Base-by-base conservation (phyloP, 768 basidiomycete genomes). In the Lactarius deliciosus region DNA sequence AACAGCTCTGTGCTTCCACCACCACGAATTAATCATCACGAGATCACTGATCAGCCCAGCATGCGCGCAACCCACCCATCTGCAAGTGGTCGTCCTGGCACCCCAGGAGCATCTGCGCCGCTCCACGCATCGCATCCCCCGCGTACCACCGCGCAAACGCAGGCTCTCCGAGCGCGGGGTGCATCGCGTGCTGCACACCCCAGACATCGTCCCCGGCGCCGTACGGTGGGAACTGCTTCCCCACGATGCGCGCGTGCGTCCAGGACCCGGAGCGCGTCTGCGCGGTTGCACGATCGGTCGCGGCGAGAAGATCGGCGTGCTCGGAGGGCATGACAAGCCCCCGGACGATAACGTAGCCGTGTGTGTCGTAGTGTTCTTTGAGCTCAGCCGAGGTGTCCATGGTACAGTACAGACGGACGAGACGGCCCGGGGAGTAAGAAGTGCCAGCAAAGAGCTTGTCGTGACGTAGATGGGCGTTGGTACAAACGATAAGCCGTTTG, bases 141-240 rank as follows among this genome's bases (percentile, higher is more conserved):
- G 87, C 86, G 71, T 92, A 92, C 87, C 88, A 91, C 64, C 77
- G 77, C 34, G 82, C 82, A 65, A 92, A 92, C 5, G 72, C 79
- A 0, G 82, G 79, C 71, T 90, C 86, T 0, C 75, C 78, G 0
- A 92, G 80, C 38, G 81, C 85, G 1, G 90, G 91, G 71, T 92
- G 90, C 91, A 93, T 92, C 55, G 89, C 74, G 68, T 92, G 89
- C 70, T 92, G 91, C 2, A 91, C 85, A 2, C 91, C 91, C 90
- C 91, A 92, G 0, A 87, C 84, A 75, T 92, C 91, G 2, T 85
- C 82, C 60, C 84, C 75, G 47, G 71, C 78, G 61, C 81, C 86
- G 70, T 81, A 92, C 0, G 90, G 91, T 3, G 91, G 90, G 68
- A 92, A 92, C 74, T 91, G 89, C 67, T 86, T 88, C 1, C 91